Evolutionary conservation across 2,329 filamentous ascomycete species (phyloP), one percentile per base, ranked within the genome.

Genomic region (Nothopassalora personata): DNA sequence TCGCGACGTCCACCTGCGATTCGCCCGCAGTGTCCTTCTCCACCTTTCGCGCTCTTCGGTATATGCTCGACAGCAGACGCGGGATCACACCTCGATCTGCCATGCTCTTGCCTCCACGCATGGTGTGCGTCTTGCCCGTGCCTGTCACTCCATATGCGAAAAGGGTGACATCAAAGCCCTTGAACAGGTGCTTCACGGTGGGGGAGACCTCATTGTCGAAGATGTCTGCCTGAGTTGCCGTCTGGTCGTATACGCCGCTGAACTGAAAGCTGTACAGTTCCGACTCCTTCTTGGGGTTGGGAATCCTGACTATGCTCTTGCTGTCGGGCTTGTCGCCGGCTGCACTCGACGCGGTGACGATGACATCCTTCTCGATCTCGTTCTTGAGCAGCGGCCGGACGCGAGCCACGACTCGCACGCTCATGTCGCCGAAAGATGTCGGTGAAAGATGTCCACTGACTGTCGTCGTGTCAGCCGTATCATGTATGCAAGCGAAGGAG

Each of bases 101-200:
- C 87, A 56, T 85, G 86, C 63, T 81, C 83, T 60, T 90, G 83
- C 62, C 67, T 65, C 66, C 73, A 65, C 66, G 60, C 94, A 99
- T 99, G 0, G 94, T 99, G 72, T 96, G 97, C 5, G 94, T 97
- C 77, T 99, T 99, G 67, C 94, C 94, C 5, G 94, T 92, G 56
- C 94, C 95, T 18, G 94, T 99, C 78, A 99, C 94, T 66, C 94
- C 94, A 71, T 99, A 99, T 46, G 94, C 94, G 70, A 99, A 81
- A 43, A 99, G 84, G 3, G 94, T 99, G 60, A 99, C 94, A 83
- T 99, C 99, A 82, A 96, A 99, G 57, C 94, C 94, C 72, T 97
- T 87, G 77, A 97, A 97, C 9, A 97, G 84, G 56, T 94, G 89
- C 73, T 96, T 97, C 63, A 97, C 81, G 53, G 92, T 91, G 1